Evolutionary conservation across 805 yeast genomes (phyloP).

Genomic region (Hanseniaspora occidentalis): DNA sequence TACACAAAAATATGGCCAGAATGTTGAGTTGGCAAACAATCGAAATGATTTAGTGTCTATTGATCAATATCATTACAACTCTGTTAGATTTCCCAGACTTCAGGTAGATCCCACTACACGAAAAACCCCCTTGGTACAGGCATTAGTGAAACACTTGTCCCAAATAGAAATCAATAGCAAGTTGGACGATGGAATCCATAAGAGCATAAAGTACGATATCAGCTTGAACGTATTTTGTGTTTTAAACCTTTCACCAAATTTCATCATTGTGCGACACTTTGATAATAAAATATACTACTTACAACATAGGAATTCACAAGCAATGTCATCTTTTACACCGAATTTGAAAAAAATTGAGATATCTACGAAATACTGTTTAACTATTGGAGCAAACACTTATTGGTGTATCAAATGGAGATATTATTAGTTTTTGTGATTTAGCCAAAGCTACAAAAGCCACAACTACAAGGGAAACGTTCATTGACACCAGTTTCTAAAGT

Average conservation of each 20-base stretch:
- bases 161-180: not conserved
- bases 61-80: not conserved
- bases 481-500: not conserved
- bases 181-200: not conserved
- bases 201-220: not conserved
- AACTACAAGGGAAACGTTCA: not conserved
- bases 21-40: no score
- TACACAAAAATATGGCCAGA: no score
- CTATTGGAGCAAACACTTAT: not conserved
- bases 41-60: no score
- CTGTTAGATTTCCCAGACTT: not conserved
- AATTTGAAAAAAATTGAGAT: not conserved
- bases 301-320: not conserved
- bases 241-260: not conserved
- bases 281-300: not conserved
- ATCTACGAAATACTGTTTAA: not conserved
- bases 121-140: not conserved
- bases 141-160: not conserved
- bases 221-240: not conserved
- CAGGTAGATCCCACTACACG: not conserved
- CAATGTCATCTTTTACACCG: not conserved
- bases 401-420: constrained; percentile 1
- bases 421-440: not conserved
- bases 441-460: not conserved
- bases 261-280: not conserved